Conservation (phyloP, 2,329 filamentous ascomycete species). For the Ustulina deusta region DNA sequence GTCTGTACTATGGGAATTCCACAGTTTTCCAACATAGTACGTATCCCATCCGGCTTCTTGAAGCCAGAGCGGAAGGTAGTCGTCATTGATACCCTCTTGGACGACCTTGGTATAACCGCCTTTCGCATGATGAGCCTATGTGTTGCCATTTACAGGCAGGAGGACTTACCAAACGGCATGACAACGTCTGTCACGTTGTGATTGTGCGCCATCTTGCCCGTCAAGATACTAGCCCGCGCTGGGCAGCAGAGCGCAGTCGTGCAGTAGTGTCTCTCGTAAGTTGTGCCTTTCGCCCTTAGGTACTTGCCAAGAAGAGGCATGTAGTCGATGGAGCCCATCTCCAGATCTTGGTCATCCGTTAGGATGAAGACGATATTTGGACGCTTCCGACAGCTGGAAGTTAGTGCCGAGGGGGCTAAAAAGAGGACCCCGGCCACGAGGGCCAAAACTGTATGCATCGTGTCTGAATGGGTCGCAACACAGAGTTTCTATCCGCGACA, state of each 20-base stretch:
- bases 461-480: neutral
- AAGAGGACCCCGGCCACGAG: slow-evolving; percentile 7
- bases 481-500: neutral
- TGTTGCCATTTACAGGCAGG: slow-evolving; percentile 48
- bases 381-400: neutral
- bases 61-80: slow-evolving; percentile 77
- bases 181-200: slow-evolving; percentile 73
- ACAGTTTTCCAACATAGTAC: slow-evolving; percentile 79
- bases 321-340: slow-evolving; percentile 70
- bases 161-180: slow-evolving; percentile 66
- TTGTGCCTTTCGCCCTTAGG: slow-evolving; percentile 67
- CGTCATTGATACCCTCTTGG: slow-evolving; percentile 71
- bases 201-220: slow-evolving; percentile 75
- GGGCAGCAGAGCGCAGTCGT: slow-evolving; percentile 76
- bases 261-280: slow-evolving; percentile 72
- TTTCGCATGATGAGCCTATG: slow-evolving; percentile 37
- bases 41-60: slow-evolving; percentile 76
- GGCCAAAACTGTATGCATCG: slow-evolving; percentile 8
- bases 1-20: slow-evolving; percentile 70
- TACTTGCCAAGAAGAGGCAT: slow-evolving; percentile 69
- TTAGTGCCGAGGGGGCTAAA: slow-evolving; percentile 1
- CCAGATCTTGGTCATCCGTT: slow-evolving; percentile 75
- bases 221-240: slow-evolving; percentile 72
- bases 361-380: slow-evolving; percentile 75
- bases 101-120: slow-evolving; percentile 76